A percentile compares a stretch with the other conserved stretches of the same genome.
phyloP scores from a whole-genome alignment of 2,329 filamentous ascomycete species.

The Trichophyton benhamiae region DNA sequence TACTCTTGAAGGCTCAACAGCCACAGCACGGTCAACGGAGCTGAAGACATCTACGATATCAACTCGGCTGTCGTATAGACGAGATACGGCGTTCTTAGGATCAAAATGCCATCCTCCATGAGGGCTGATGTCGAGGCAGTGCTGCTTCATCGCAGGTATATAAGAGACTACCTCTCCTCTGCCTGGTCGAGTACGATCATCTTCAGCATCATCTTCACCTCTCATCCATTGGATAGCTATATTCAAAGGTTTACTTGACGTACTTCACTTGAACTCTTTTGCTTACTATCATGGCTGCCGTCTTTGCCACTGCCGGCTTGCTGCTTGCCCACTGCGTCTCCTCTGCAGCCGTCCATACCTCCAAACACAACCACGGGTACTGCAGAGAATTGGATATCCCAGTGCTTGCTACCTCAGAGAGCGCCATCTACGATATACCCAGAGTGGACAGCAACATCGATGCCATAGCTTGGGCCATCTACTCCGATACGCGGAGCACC shows the following conservation, averaged over 20 bases:
- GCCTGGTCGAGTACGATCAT: neutral
- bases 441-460: constrained; percentile 12
- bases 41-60: neutral
- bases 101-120: neutral
- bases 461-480: constrained; percentile 12
- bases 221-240: neutral
- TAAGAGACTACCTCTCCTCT: neutral
- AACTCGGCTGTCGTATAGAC: neutral
- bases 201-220: neutral
- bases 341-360: neutral
- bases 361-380: constrained; percentile 6
- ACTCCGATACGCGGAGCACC: constrained; percentile 13
- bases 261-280: neutral
- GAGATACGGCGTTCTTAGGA: neutral
- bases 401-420: constrained; percentile 7
- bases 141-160: neutral
- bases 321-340: neutral
- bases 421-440: constrained; percentile 9
- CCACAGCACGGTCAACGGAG: neutral
- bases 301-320: neutral
- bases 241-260: neutral
- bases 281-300: neutral
- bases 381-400: constrained; percentile 14
- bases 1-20: neutral
- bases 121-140: neutral